Percentiles rank a stretch among this genome's conserved stretches.
Evolutionary conservation across 2,329 filamentous ascomycete species (phyloP).

Genomic region (Cytospora leucostoma): DNA sequence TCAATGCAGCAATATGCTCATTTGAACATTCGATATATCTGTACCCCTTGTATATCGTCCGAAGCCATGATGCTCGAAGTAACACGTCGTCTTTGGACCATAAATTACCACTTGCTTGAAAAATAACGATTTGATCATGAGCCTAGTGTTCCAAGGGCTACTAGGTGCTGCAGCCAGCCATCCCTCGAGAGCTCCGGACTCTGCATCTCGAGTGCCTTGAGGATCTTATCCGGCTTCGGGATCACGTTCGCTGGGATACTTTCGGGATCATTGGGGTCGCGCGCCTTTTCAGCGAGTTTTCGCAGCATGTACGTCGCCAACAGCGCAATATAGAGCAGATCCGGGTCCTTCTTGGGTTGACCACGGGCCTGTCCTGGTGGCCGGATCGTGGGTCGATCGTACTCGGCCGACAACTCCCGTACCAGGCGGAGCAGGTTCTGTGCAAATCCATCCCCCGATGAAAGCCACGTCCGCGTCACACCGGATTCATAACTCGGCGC

Average conservation of each 20-base stretch:
- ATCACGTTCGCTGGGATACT: conserved; percentile 62
- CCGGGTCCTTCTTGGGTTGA: conserved; percentile 48
- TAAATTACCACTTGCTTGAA: neutral
- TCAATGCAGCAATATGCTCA: neutral
- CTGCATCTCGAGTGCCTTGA: conserved; percentile 67
- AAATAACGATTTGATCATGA: neutral
- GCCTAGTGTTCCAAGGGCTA: conserved; percentile 61
- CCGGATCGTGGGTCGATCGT: conserved; percentile 50
- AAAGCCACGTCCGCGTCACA: conserved; percentile 78
- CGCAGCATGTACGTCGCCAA: conserved; percentile 69
- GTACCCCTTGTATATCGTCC: neutral
- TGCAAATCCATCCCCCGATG: conserved; percentile 80
- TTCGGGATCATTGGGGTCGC: conserved; percentile 54
- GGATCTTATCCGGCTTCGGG: conserved; percentile 66
- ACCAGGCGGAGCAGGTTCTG: conserved; percentile 76
- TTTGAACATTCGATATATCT: neutral
- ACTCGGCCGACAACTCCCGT: conserved; percentile 68
- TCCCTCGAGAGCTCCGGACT: conserved; percentile 64
- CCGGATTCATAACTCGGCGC: conserved; percentile 64
- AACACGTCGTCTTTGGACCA: neutral
- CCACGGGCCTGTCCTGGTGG: conserved; percentile 38
- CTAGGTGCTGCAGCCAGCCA: conserved; percentile 67
- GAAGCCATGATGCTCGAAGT: neutral
- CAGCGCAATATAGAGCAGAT: conserved; percentile 64
- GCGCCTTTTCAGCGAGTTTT: conserved; percentile 67